Evolutionary conservation across 192 early-diverging fungal genomes (phyloP), one percentile per base, ranked within the genome.

Genomic region (Cetraspora pellucida): DNA sequence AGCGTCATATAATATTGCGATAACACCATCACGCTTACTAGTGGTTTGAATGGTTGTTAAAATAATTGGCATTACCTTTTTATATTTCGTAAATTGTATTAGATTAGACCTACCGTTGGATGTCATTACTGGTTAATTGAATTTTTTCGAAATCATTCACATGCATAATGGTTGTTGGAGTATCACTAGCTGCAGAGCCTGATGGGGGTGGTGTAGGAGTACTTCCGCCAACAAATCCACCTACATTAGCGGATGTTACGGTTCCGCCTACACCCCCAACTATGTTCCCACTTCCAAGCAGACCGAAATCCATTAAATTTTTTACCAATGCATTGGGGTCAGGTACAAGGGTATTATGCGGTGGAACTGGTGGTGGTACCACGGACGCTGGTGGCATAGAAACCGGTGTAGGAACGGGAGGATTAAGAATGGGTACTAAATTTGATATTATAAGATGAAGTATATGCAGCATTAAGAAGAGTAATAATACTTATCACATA

Each of bases 1-100:
- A 2, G 86, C 88, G 25, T 89, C 88, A 83, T 97, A 97, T 64
- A 96, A 81, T 21, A 88, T 80, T 61, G 89, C 84, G 44, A 88
- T 79, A 0, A 90, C 85, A n/a, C 89, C 87, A 5, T 87, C 83
- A 54, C 78, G 74, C 65, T 75, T 77, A 74, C 89, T 90, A 84
- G 45, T 74, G 21, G 47, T 74, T 68, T 25, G 27, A 28, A 30
- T 77, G 59, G 28, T 25, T 27, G 17, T 68, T n/a, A 44, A 44
- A 10, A 31, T n/a, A 19, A 71, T 27, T 16, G 70, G 13, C 10
- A 46, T 45, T 75, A n/a, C 6, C 4, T 21, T 3, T 49, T 17
- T 28, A 37, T 19, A 14, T 0, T 7, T 10, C 28, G 13, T 17
- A 52, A 47, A n/a, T 44, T 5, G 60, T 10, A 13, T 9, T 31